Percentiles rank a stretch among this genome's conserved stretches.
These are phyloP conservation scores for Acarospora socialis DNA, from an alignment of 2,329 filamentous ascomycete genomes.

Conservation along the genomic window DNA sequence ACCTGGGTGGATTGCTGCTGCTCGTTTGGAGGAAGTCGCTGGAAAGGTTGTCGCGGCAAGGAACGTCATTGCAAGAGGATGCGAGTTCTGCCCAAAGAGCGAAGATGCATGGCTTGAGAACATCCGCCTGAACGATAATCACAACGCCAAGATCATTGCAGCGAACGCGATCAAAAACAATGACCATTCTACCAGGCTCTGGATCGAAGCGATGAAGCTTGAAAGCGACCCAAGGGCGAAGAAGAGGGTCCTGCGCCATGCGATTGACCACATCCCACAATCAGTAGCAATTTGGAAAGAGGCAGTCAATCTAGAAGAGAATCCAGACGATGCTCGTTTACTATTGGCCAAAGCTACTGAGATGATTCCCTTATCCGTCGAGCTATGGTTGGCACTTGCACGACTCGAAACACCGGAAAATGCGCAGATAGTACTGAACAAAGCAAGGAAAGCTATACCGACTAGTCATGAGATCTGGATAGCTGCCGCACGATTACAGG, in stretches of 20 bases:
- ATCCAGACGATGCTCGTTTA: constrained; percentile 72
- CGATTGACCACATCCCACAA: constrained; percentile 81
- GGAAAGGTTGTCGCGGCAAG: constrained; percentile 83
- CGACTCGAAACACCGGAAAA: constrained; percentile 80
- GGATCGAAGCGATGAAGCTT: constrained; percentile 90
- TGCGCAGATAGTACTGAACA: constrained; percentile 89
- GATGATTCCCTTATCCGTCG: constrained; percentile 82
- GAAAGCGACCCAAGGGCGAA: constrained; percentile 72
- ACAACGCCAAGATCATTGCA: constrained; percentile 91
- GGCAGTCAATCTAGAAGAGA: constrained; percentile 86
- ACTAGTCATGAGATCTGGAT: constrained; percentile 96
- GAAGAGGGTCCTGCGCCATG: constrained; percentile 84
- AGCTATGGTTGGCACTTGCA: constrained; percentile 88
- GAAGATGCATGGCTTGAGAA: constrained; percentile 95
- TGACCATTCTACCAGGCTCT: constrained; percentile 71
- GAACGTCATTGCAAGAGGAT: constrained; percentile 76
- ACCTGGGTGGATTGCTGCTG: constrained; percentile 89
- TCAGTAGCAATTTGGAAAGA: constrained; percentile 98
- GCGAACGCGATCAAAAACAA: constrained; percentile 88
- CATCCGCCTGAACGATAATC: constrained; percentile 78
- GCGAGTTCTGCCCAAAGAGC: constrained; percentile 80
- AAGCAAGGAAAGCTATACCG: constrained; percentile 81
- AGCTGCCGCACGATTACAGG: constrained; percentile 75
- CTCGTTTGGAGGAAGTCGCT: constrained; percentile 80
- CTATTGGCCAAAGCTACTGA: constrained; percentile 90